Percentiles rank a stretch among this genome's conserved stretches.
Conservation (phyloP, 2,329 filamentous ascomycete species). For the Lojkania enalia region DNA sequence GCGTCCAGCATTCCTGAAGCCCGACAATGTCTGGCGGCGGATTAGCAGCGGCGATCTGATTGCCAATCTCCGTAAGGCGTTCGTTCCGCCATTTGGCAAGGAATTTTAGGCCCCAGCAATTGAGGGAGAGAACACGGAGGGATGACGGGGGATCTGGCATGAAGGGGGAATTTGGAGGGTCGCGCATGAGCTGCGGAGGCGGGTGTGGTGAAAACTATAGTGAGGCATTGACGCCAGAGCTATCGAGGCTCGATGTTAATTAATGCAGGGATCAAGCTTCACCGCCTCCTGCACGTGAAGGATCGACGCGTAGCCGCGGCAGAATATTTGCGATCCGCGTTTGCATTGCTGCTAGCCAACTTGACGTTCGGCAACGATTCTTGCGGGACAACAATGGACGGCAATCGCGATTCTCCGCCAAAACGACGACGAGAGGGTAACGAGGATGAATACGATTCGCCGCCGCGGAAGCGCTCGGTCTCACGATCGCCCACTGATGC, state of each 20-base stretch:
- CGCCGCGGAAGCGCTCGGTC: slow-evolving; percentile 38
- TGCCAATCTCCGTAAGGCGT: slow-evolving; percentile 82
- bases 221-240: not conserved
- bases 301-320: not conserved
- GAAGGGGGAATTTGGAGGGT: slow-evolving; percentile 12
- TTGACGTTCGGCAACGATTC: no score
- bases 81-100: slow-evolving; percentile 76
- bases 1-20: slow-evolving; percentile 94
- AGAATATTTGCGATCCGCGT: no score
- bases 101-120: slow-evolving; percentile 96
- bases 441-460: slow-evolving; percentile 25
- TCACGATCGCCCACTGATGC: slow-evolving; percentile 34
- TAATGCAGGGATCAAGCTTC: slow-evolving; percentile 10
- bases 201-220: not conserved
- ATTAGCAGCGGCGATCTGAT: slow-evolving; percentile 68
- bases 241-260: no score
- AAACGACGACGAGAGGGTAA: slow-evolving; percentile 38
- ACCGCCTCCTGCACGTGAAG: slow-evolving; percentile 2
- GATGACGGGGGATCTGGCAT: slow-evolving; percentile 49
- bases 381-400: slow-evolving; percentile 27
- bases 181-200: slow-evolving; percentile 1
- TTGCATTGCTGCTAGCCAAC: no score
- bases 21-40: slow-evolving; percentile 82
- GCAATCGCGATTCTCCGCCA: slow-evolving; percentile 24
- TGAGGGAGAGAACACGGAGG: slow-evolving; percentile 82